Conservation (phyloP, 352 stramenopile species). For the Peronospora farinosa region DNA sequence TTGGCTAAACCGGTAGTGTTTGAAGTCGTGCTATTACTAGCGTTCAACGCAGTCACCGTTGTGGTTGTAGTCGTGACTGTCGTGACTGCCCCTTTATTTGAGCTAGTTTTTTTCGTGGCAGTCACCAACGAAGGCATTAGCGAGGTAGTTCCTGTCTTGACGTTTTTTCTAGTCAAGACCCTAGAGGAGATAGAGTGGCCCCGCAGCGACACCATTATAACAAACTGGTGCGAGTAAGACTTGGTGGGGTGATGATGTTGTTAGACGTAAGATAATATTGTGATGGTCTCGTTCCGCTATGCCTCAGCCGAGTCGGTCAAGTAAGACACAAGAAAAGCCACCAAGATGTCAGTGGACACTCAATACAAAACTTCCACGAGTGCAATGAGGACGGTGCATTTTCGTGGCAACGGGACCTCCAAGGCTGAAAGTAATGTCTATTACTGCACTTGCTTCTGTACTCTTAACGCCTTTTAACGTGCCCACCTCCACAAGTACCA, state of each 20-base stretch:
- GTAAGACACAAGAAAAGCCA: conserved; percentile 14
- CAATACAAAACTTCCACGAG: conserved; percentile 10
- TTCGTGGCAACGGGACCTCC: conserved; percentile 15
- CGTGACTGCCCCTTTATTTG: conserved; percentile 14
- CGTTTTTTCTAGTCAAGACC: conserved; percentile 8
- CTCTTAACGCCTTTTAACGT: conserved; percentile 18
- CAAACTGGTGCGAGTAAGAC: conserved; percentile 10
- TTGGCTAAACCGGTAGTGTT: conserved; percentile 7
- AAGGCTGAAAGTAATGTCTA: conserved; percentile 26
- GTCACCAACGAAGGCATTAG: conserved; percentile 8
- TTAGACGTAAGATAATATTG: conserved; percentile 42
- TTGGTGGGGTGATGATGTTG: conserved; percentile 25
- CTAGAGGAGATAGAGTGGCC: conserved; percentile 15
- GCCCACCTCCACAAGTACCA: conserved; percentile 11
- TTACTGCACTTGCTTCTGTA: conserved; percentile 26
- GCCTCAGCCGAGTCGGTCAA: conserved; percentile 14
- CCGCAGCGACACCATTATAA: conserved; percentile 22
- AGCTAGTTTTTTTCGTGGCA: conserved; percentile 18
- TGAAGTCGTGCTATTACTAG: conserved; percentile 3
- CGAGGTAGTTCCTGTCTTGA: not conserved
- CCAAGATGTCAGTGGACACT: conserved; percentile 14
- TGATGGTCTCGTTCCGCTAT: conserved; percentile 9
- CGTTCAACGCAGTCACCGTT: conserved; percentile 11
- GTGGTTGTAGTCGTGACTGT: conserved; percentile 20
- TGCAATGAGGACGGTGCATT: conserved; percentile 23